These are phyloP conservation scores for Asterophora lycoperdoides DNA, from an alignment of 768 basidiomycete species.

Conservation along the genomic window DNA sequence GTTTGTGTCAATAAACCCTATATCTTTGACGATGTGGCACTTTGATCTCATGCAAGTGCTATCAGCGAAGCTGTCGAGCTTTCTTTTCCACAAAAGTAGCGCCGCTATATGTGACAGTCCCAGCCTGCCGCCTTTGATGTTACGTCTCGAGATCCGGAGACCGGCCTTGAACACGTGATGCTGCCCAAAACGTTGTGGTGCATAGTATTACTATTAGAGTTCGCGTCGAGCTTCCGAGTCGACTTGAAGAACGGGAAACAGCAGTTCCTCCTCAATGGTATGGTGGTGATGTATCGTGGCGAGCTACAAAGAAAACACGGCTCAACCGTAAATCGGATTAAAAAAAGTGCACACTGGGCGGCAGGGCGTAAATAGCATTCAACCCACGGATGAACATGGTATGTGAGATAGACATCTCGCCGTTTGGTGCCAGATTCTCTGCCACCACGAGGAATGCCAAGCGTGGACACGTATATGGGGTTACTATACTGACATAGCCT, in stretches of 20 bases:
- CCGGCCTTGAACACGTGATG: slow-evolving; percentile 25
- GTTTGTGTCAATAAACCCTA: background rate
- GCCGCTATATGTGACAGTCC: slow-evolving; percentile 51
- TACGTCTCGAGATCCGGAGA: slow-evolving; percentile 21
- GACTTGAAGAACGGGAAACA: slow-evolving; percentile 24
- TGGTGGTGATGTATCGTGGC: slow-evolving; percentile 28
- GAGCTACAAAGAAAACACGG: slow-evolving; percentile 10
- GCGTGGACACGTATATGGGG: too few relatives aligned
- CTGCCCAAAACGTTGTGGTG: slow-evolving; percentile 8
- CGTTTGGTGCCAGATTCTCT: slow-evolving; percentile 3
- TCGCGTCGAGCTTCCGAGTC: slow-evolving; percentile 23
- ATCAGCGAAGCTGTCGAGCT: slow-evolving; percentile 25
- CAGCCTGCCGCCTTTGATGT: slow-evolving; percentile 51
- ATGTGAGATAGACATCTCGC: slow-evolving; percentile 28
- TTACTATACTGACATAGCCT: slow-evolving; percentile 19
- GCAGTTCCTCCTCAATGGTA: slow-evolving; percentile 22
- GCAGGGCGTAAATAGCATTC: slow-evolving; percentile 25
- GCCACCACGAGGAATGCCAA: too few relatives aligned
- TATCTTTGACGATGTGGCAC: too few relatives aligned
- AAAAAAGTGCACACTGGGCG: slow-evolving; percentile 17
- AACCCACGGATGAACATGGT: slow-evolving; percentile 27
- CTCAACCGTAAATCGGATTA: too few relatives aligned
- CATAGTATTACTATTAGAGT: too few relatives aligned
- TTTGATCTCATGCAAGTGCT: slow-evolving; percentile 24
- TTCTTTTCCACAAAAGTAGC: slow-evolving; percentile 17